Conservation (phyloP, 495 filamentous ascomycete species). For the Lophiostoma macrostomum region DNA sequence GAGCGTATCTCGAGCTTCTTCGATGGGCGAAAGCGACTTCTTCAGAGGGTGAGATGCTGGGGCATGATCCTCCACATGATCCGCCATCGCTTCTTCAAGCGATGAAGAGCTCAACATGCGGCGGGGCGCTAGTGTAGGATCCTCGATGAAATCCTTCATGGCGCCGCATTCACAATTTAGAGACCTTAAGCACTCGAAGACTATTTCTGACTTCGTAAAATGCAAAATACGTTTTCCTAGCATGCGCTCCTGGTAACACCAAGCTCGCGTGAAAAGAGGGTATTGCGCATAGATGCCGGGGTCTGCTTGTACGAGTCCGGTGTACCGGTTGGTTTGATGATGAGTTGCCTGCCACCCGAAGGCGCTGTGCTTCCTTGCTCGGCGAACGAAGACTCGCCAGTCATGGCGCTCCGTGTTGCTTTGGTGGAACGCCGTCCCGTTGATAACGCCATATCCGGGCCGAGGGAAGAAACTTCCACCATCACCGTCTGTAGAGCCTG, state of each 20-base stretch:
- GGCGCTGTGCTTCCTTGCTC: background rate
- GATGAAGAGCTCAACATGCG: background rate
- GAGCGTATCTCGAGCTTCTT: background rate
- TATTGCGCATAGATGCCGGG: background rate
- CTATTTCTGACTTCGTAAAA: conserved; percentile 16
- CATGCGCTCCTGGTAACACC: conserved; percentile 24
- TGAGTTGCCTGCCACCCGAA: background rate
- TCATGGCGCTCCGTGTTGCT: background rate
- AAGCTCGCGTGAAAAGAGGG: conserved; percentile 4
- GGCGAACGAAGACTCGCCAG: background rate
- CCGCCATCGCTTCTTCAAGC: too few species aligned
- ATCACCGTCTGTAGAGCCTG: conserved; percentile 1
- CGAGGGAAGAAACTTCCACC: background rate
- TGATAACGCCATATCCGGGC: background rate
- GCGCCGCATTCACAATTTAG: conserved; percentile 17
- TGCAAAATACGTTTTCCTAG: conserved; percentile 14
- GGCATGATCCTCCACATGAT: too few species aligned
- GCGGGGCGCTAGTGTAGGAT: background rate
- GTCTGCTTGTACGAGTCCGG: background rate
- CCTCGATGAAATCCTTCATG: background rate
- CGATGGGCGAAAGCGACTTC: too few species aligned
- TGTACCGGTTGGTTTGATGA: too few species aligned
- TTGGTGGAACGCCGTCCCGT: too few species aligned
- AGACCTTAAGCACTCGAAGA: conserved; percentile 23
- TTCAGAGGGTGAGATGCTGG: too few species aligned